Evolutionary conservation across 23 red algal genomes (phyloP).

Genomic region (Agarophyton chilense): DNA sequence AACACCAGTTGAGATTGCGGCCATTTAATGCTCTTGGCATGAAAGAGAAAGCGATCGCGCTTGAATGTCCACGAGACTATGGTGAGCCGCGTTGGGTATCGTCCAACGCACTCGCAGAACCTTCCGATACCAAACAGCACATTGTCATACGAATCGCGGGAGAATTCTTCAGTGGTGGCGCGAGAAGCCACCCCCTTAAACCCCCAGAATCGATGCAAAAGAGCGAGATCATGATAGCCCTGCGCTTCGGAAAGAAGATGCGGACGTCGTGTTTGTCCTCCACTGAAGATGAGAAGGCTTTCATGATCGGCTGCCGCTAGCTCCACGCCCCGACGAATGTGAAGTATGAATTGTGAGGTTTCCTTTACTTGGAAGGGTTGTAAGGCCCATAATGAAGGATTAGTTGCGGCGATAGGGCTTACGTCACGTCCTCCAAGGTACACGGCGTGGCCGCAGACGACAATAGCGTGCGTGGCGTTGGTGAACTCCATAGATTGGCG

Average conservation of each 20-base stretch:
- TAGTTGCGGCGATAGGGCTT: neutral
- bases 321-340: slow-evolving; percentile 57
- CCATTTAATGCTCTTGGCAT: slow-evolving; percentile 57
- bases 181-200: slow-evolving; percentile 17
- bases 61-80: slow-evolving; percentile 77
- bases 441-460: slow-evolving; percentile 83
- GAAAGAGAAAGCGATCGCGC: slow-evolving; percentile 51
- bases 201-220: slow-evolving; percentile 56
- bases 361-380: slow-evolving; percentile 67
- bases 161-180: slow-evolving; percentile 75
- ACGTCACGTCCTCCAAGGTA: slow-evolving; percentile 52
- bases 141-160: slow-evolving; percentile 89
- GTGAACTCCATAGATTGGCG: slow-evolving; percentile 2
- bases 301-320: slow-evolving; percentile 47
- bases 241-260: slow-evolving; percentile 63
- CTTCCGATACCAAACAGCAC: slow-evolving; percentile 74
- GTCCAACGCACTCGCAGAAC: slow-evolving; percentile 55
- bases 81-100: slow-evolving; percentile 55
- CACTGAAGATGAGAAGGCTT: slow-evolving; percentile 77
- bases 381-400: slow-evolving; percentile 61
- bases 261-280: slow-evolving; percentile 67
- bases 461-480: slow-evolving; percentile 53
- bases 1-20: slow-evolving; percentile 43
- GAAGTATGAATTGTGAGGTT: slow-evolving; percentile 42
- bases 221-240: slow-evolving; percentile 63